A percentile compares a stretch with the other conserved stretches of the same genome.
phyloP scores from a whole-genome alignment of 2,329 filamentous ascomycete species.

The Alternaria sp. region DNA sequence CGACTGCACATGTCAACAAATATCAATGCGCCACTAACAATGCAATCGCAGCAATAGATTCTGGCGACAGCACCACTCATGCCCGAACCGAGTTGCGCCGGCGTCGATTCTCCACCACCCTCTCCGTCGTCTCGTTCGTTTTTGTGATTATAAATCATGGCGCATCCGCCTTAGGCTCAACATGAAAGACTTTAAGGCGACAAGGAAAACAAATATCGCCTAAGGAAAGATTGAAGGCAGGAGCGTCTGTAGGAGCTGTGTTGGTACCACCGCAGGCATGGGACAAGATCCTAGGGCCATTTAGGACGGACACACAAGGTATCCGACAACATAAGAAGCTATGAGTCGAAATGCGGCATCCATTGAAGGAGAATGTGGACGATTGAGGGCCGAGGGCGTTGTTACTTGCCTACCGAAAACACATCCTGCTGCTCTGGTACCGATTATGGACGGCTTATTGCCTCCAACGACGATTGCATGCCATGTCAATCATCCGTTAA shows the following conservation, averaged over 20 bases:
- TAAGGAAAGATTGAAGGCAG: conserved; percentile 47
- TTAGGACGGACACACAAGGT: conserved; percentile 44
- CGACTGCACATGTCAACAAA: not conserved
- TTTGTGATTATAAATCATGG: conserved; percentile 54
- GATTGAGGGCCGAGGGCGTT: conserved; percentile 6
- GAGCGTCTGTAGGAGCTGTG: conserved; percentile 54
- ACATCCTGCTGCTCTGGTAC: conserved; percentile 28
- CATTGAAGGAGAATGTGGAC: conserved; percentile 31
- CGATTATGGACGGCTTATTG: conserved; percentile 10
- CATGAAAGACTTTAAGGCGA: conserved; percentile 48
- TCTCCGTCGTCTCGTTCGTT: conserved; percentile 35
- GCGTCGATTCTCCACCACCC: not conserved
- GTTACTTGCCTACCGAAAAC: conserved; percentile 34
- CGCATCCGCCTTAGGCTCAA: conserved; percentile 48
- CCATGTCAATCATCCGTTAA: not conserved
- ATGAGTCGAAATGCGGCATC: conserved; percentile 26
- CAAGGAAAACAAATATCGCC: conserved; percentile 44
- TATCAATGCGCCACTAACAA: not conserved
- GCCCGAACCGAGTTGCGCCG: not conserved
- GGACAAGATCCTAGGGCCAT: conserved; percentile 58
- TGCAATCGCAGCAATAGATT: not conserved
- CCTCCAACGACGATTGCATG: not conserved
- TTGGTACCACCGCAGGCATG: conserved; percentile 57
- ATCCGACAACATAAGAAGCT: conserved; percentile 34
- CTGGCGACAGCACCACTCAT: not conserved